Conservation (phyloP, 441 rosid genomes). For the Mallotus japonicus region DNA sequence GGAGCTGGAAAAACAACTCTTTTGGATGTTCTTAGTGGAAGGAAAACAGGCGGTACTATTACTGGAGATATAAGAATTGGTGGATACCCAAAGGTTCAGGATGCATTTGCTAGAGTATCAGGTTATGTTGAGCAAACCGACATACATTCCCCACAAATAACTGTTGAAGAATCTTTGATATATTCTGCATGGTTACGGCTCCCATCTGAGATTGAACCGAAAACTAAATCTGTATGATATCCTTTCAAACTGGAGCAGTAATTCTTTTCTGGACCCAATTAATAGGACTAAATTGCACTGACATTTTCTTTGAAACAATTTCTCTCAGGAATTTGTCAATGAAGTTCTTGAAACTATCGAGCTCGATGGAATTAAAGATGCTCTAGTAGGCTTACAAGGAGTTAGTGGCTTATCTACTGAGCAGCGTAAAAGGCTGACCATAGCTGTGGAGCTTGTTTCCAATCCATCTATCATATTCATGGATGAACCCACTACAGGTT, state of each 20-base stretch:
- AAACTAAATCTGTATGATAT: slow-evolving; percentile 42
- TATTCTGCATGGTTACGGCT: slow-evolving; percentile 68
- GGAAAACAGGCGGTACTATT: slow-evolving; percentile 60
- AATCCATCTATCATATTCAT: slow-evolving; percentile 66
- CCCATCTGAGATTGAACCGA: slow-evolving; percentile 36
- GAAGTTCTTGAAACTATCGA: slow-evolving; percentile 57
- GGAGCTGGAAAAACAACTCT: slow-evolving; percentile 82
- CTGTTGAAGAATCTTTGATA: slow-evolving; percentile 55
- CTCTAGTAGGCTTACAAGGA: slow-evolving; percentile 53
- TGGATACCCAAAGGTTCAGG: slow-evolving; percentile 57
- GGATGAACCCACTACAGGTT: slow-evolving; percentile 75
- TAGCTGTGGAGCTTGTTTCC: slow-evolving; percentile 73
- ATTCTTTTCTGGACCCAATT: neutral
- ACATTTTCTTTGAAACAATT: neutral
- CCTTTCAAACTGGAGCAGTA: neutral
- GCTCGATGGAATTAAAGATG: slow-evolving; percentile 48
- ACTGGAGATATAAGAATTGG: slow-evolving; percentile 59
- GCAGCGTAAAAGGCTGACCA: slow-evolving; percentile 60
- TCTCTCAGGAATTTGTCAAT: slow-evolving; percentile 44
- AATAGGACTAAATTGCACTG: neutral
- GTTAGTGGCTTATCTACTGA: slow-evolving; percentile 56
- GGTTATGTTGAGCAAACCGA: slow-evolving; percentile 70
- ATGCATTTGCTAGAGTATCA: slow-evolving; percentile 59
- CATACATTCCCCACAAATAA: slow-evolving; percentile 61
- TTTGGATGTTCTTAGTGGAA: slow-evolving; percentile 67